Evolutionary conservation across 306 rosid genomes (phyloP).

Genomic region (Vachellia pachyceras): DNA sequence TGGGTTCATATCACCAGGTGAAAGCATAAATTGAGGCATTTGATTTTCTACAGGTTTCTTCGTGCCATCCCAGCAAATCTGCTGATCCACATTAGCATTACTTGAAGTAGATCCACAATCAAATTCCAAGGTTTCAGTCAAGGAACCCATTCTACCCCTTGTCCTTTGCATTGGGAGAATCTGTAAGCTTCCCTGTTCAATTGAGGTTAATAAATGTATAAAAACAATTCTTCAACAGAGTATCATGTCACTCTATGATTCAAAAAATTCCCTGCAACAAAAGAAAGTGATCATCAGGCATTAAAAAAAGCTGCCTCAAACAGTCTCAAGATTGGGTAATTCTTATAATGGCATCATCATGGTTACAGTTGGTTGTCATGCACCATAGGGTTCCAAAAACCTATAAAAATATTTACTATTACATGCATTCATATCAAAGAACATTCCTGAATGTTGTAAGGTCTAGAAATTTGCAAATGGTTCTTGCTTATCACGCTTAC

Average conservation of each 20-base stretch:
- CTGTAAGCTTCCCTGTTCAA: conserved; percentile 41
- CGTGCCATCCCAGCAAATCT: conserved; percentile 69
- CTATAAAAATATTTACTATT: neutral
- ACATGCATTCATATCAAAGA: neutral
- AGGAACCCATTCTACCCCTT: conserved; percentile 84
- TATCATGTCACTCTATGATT: conserved; percentile 28
- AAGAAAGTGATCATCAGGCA: conserved; percentile 41
- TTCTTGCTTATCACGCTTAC: neutral
- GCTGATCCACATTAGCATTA: conserved; percentile 63
- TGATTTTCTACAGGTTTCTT: conserved; percentile 66
- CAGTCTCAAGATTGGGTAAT: conserved; percentile 18
- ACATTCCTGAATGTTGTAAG: neutral
- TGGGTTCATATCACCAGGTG: conserved; percentile 63
- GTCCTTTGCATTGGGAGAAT: conserved; percentile 87
- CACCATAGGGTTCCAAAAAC: neutral
- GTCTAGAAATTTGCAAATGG: neutral
- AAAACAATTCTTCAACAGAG: conserved; percentile 38
- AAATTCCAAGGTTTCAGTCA: conserved; percentile 78
- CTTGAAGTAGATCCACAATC: conserved; percentile 81
- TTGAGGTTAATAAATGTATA: conserved; percentile 12
- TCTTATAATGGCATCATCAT: conserved; percentile 18
- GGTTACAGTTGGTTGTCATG: neutral
- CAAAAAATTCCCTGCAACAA: conserved; percentile 53
- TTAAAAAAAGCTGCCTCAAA: neutral
- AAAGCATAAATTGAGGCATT: conserved; percentile 56